A percentile compares a stretch with the other conserved stretches of the same genome.
phyloP scores from a whole-genome alignment of 805 yeast genomes.

The Yamadazyma akitaensis region DNA sequence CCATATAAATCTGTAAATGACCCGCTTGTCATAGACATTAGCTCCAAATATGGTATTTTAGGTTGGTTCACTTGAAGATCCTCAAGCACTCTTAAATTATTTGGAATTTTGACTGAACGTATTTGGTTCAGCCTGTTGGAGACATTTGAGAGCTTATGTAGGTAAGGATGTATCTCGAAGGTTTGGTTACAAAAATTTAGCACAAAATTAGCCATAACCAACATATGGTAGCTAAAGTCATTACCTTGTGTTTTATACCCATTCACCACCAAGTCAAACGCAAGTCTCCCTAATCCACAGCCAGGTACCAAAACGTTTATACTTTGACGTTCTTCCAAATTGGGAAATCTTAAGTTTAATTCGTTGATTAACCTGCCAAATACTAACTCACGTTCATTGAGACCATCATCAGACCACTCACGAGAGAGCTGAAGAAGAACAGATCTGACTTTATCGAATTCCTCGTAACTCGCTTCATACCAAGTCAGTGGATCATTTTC shows the following conservation, averaged over 20 bases:
- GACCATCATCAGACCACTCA: slow-evolving; percentile 62
- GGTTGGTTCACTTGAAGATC: slow-evolving; percentile 26
- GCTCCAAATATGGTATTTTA: slow-evolving; percentile 40
- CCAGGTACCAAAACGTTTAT: slow-evolving; percentile 57
- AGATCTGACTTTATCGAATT: slow-evolving; percentile 56
- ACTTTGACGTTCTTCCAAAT: slow-evolving; percentile 28
- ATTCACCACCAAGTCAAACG: slow-evolving; percentile 48
- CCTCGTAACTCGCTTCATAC: slow-evolving; percentile 39
- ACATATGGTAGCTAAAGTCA: slow-evolving; percentile 64
- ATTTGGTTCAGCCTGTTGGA: slow-evolving; percentile 44
- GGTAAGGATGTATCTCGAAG: slow-evolving; percentile 48
- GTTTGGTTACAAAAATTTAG: slow-evolving; percentile 45
- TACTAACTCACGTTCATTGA: slow-evolving; percentile 38
- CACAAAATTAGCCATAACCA: slow-evolving; percentile 51
- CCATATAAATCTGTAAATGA: slow-evolving; percentile 69
- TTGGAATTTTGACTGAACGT: slow-evolving; percentile 53
- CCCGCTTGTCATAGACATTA: slow-evolving; percentile 73
- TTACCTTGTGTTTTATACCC: slow-evolving; percentile 68
- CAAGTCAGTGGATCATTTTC: slow-evolving; percentile 35
- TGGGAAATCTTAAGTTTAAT: slow-evolving; percentile 35
- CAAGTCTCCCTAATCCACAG: slow-evolving; percentile 60
- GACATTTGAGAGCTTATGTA: slow-evolving; percentile 51
- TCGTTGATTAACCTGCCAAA: slow-evolving; percentile 37
- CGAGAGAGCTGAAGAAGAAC: slow-evolving; percentile 54
- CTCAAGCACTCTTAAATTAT: slow-evolving; percentile 16